Percentiles rank a stretch among this genome's conserved stretches.
These are phyloP conservation scores for Peltaster fructicola DNA, from an alignment of 2,329 filamentous ascomycete genomes.

Conservation along the genomic window DNA sequence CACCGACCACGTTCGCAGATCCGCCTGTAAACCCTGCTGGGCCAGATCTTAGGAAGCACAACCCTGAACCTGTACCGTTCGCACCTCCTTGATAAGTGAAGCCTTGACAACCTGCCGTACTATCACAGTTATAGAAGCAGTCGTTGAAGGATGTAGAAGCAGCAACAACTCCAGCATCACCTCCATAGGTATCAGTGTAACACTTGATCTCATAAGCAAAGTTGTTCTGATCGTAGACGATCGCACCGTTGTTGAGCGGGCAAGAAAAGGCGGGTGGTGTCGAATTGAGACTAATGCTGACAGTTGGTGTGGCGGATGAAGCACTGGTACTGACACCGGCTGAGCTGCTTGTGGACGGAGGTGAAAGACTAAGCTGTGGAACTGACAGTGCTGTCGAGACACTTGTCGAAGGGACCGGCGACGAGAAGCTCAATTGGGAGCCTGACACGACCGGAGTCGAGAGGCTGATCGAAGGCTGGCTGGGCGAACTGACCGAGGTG, in stretches of 20 bases:
- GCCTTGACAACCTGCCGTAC: background rate
- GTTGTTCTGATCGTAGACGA: conserved; percentile 2
- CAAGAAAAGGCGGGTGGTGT: conserved; percentile 2
- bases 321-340: background rate
- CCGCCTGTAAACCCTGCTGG: too few species aligned
- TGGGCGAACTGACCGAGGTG: too few species aligned
- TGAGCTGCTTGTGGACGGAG: conserved; percentile 1
- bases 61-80: conserved; percentile 1
- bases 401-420: too few species aligned
- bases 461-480: too few species aligned
- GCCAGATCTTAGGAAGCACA: conserved; percentile 2
- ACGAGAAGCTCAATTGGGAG: too few species aligned
- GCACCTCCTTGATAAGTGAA: background rate
- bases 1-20: too few species aligned
- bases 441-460: too few species aligned
- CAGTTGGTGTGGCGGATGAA: background rate
- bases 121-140: conserved; percentile 2
- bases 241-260: conserved; percentile 2
- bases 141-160: conserved; percentile 1
- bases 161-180: conserved; percentile 1
- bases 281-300: background rate
- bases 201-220: conserved; percentile 3
- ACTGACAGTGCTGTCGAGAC: too few species aligned
- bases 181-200: background rate
- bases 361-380: too few species aligned